Evolutionary conservation across 148 eudicot species (phyloP).

Genomic region (Drosera capensis): DNA sequence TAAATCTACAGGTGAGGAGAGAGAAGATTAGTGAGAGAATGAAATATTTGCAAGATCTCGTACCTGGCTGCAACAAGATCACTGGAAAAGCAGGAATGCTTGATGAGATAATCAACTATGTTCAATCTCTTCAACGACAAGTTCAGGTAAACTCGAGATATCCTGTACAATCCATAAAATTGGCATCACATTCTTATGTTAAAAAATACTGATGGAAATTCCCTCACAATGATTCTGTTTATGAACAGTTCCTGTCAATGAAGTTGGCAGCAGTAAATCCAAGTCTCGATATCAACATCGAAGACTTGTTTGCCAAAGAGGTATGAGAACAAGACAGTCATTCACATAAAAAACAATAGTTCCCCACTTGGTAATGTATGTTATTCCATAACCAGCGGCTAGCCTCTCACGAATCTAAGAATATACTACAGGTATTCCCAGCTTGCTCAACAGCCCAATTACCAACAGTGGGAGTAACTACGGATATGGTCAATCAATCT

Average conservation of each 20-base stretch:
- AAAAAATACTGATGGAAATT: neutral
- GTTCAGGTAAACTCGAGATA: slow-evolving; percentile 52
- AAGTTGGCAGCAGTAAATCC: slow-evolving; percentile 77
- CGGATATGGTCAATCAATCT: slow-evolving; percentile 30
- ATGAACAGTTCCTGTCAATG: slow-evolving; percentile 81
- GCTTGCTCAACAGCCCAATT: slow-evolving; percentile 38
- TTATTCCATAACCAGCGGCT: neutral
- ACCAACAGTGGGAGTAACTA: slow-evolving; percentile 32
- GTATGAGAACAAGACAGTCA: slow-evolving; percentile 4
- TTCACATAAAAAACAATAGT: neutral
- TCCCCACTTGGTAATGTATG: neutral
- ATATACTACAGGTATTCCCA: slow-evolving; percentile 62
- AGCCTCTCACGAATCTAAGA: slow-evolving; percentile 1
- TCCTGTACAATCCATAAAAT: neutral
- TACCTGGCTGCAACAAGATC: slow-evolving; percentile 91
- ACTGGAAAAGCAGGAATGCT: slow-evolving; percentile 99
- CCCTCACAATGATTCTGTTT: neutral
- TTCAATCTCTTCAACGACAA: slow-evolving; percentile 96
- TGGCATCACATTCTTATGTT: neutral
- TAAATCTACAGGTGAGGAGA: slow-evolving; percentile 51
- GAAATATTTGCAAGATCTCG: slow-evolving; percentile 87
- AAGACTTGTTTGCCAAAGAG: slow-evolving; percentile 27
- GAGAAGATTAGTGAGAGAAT: slow-evolving; percentile 94
- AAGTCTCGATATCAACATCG: slow-evolving; percentile 62
- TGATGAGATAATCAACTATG: slow-evolving; percentile 90